Conservation (phyloP, 2,329 filamentous ascomycete species). For the Colletotrichum scovillei region DNA sequence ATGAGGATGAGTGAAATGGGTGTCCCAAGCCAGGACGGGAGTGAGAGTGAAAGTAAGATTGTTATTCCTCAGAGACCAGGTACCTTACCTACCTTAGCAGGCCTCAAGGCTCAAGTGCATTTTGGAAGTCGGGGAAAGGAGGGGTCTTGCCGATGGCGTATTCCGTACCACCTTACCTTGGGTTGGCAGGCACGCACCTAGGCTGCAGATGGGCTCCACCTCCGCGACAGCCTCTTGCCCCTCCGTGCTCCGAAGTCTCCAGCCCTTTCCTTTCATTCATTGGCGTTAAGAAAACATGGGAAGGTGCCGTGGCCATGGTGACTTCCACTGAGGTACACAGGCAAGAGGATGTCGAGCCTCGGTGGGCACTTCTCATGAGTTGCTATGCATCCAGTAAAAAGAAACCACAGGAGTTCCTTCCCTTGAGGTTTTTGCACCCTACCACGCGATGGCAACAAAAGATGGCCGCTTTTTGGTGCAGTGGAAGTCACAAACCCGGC, state of each 20-base stretch:
- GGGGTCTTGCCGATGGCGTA: slow-evolving; percentile 5
- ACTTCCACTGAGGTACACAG: not conserved
- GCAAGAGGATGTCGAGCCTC: too few relatives aligned
- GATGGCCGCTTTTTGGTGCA: too few relatives aligned
- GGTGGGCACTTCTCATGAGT: too few relatives aligned
- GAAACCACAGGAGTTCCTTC: not conserved
- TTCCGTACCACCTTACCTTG: too few relatives aligned
- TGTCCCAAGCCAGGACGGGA: not conserved
- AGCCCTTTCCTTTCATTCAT: not conserved
- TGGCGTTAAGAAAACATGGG: not conserved
- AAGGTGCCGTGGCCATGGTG: not conserved
- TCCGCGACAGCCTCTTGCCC: slow-evolving; percentile 25
- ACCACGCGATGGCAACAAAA: too few relatives aligned
- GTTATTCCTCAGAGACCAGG: too few relatives aligned
- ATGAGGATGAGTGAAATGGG: not conserved
- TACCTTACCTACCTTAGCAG: too few relatives aligned
- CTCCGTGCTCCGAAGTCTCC: not conserved
- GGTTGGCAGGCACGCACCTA: not conserved
- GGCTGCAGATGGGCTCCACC: slow-evolving; percentile 4
- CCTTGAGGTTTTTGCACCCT: not conserved
- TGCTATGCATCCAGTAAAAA: too few relatives aligned
- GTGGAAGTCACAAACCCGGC: too few relatives aligned
- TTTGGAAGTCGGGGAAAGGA: slow-evolving; percentile 10
- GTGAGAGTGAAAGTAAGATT: not conserved
- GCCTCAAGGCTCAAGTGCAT: not conserved